Evolutionary conservation across 768 basidiomycete species (phyloP).

Genomic region (Lentinula lateritia): DNA sequence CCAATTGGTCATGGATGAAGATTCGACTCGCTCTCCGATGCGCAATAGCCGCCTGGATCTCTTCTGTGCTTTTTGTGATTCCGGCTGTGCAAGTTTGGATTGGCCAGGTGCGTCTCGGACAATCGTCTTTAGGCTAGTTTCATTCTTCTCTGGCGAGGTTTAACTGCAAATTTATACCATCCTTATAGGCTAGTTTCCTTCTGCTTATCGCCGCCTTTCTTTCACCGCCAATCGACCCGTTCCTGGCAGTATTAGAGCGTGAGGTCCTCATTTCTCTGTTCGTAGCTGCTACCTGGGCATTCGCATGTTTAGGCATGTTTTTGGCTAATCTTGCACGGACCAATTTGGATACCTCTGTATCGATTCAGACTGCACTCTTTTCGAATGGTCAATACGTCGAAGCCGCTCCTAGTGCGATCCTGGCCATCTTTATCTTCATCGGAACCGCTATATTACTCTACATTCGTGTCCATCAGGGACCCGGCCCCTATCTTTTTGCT

Average conservation of each 20-base stretch:
- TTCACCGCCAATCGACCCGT: slow-evolving; percentile 64
- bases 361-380: slow-evolving; percentile 29
- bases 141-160: slow-evolving; percentile 53
- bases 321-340: slow-evolving; percentile 53
- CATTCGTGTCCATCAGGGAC: slow-evolving; percentile 53
- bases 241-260: slow-evolving; percentile 62
- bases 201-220: slow-evolving; percentile 47
- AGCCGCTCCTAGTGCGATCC: slow-evolving; percentile 49
- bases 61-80: slow-evolving; percentile 54
- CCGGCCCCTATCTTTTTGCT: slow-evolving; percentile 58
- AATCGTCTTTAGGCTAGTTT: slow-evolving; percentile 46
- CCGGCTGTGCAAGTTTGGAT: slow-evolving; percentile 39
- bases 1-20: slow-evolving; percentile 48
- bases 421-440: slow-evolving; percentile 58
- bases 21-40: slow-evolving; percentile 58
- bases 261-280: slow-evolving; percentile 51
- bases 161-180: not conserved
- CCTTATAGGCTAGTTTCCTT: not conserved
- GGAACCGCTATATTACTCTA: slow-evolving; percentile 55
- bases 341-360: slow-evolving; percentile 32
- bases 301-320: slow-evolving; percentile 61
- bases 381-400: slow-evolving; percentile 52
- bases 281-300: slow-evolving; percentile 52
- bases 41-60: slow-evolving; percentile 57
- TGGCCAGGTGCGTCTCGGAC: slow-evolving; percentile 44